Conservation (phyloP, 345 rosid genomes). For the Cochlearia excelsa region DNA sequence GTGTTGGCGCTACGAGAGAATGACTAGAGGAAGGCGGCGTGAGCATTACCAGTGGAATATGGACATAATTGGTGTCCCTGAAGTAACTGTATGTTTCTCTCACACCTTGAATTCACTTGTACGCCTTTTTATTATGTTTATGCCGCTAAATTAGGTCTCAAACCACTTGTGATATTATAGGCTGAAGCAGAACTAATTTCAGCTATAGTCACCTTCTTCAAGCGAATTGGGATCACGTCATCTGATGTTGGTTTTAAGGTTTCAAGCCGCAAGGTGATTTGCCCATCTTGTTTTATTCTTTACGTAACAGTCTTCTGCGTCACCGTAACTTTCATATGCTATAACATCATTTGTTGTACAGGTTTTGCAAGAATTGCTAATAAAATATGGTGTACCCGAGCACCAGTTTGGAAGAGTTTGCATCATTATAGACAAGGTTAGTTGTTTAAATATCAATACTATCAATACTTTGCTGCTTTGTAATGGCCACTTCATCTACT, state of each 20-base stretch:
- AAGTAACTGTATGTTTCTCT: conserved; percentile 60
- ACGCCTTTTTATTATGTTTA: conserved; percentile 6
- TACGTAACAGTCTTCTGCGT: neutral
- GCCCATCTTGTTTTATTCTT: neutral
- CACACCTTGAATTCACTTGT: conserved; percentile 11
- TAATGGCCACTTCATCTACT: conserved; percentile 16
- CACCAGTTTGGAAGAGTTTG: conserved; percentile 74
- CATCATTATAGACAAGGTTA: conserved; percentile 87
- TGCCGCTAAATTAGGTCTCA: conserved; percentile 1
- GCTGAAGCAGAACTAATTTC: conserved; percentile 96
- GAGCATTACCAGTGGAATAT: conserved; percentile 99
- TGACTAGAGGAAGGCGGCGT: conserved; percentile 95
- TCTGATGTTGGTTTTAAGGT: conserved; percentile 88
- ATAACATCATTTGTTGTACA: conserved; percentile 30
- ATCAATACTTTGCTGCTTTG: too few species aligned
- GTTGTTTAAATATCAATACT: conserved; percentile 29
- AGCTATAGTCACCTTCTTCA: conserved; percentile 75
- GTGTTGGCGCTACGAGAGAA: conserved; percentile 97
- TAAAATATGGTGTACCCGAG: conserved; percentile 65
- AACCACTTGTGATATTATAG: conserved; percentile 34
- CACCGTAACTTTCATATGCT: conserved; percentile 2
- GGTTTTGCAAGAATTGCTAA: conserved; percentile 87
- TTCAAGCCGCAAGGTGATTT: conserved; percentile 86
- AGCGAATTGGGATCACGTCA: conserved; percentile 72
- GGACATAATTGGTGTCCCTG: conserved; percentile 91